Evolutionary conservation across 257 asterid species (phyloP), one percentile per base, ranked within the genome.

Genomic region (Asclepias syriaca): DNA sequence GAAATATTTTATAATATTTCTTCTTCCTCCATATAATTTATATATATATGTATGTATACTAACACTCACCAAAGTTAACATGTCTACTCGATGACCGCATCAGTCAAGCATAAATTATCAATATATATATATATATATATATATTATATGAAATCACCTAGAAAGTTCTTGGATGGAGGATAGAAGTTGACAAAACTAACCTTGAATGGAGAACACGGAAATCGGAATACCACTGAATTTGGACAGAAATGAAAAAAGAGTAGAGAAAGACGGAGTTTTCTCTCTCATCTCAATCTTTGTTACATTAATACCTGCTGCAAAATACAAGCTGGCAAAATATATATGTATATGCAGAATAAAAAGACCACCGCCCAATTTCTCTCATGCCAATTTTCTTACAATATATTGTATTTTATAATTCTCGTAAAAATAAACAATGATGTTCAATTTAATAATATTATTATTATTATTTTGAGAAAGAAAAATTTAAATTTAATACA

Each of bases 311-410:
- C 40, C 74, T 71, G 69, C 49, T 67, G 74, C 49, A 43, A 53
- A 43, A 59, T 61, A 61, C 66, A 67, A 74, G 73, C 74, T 76
- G 82, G 77, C 73, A 73, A 67, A 54, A 54, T 29, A 29, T 29
- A 29, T 34, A 34, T 34, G 2, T 4, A 34, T 43, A 43, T 6
- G 12, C 6, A 51, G n/a, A 18, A 2, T 21, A 34, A 12, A 10
- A 10, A 1, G 60, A 24, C 24, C 66, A 63, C 29, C 63, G 68
- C 54, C 74, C 65, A 70, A 53, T 29, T 12, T 6, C 45, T 21
- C 9, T 18, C 10, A 12, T 43, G 10, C 48, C 48, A 43, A 43
- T 1, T 9, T 8, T 43, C 48, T 34, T 34, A 34, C 39, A 3
- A 34, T 34, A 34, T 34, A 34, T 34, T 2, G 39, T 34, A 34